phyloP scores from a whole-genome alignment of 2,329 filamentous ascomycete genomes.

The Chrysoporthe cubensis region DNA sequence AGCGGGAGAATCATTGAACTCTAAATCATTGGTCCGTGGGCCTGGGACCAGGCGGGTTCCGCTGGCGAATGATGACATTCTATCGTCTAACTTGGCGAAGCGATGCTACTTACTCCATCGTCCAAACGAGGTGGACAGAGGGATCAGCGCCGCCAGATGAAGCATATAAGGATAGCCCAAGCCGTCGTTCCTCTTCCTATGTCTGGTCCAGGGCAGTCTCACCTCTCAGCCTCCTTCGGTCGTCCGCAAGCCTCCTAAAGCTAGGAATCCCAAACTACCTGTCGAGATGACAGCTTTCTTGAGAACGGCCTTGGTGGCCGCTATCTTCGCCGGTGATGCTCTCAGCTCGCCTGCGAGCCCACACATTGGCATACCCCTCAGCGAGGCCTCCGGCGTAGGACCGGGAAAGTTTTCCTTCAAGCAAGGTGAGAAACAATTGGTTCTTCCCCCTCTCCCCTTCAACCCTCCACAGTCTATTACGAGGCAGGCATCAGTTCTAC shows the following conservation, averaged over 20 bases:
- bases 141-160: neutral
- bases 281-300: conserved; percentile 16
- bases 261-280: neutral
- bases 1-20: neutral
- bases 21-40: neutral
- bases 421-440: conserved; percentile 15
- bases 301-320: conserved; percentile 19
- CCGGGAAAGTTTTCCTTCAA: conserved; percentile 24
- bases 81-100: neutral
- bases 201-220: neutral
- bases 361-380: conserved; percentile 21
- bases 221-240: neutral
- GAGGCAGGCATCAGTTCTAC: neutral
- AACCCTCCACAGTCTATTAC: neutral
- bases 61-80: conserved; percentile 1
- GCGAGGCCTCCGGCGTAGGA: conserved; percentile 3
- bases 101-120: conserved; percentile 1
- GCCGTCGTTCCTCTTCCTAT: neutral
- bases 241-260: neutral
- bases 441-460: neutral
- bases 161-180: neutral
- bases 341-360: conserved; percentile 15
- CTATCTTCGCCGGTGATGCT: conserved; percentile 20
- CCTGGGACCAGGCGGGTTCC: neutral
- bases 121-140: neutral